phyloP scores from a whole-genome alignment of 805 yeast species.

The Lipomyces orientalis region DNA sequence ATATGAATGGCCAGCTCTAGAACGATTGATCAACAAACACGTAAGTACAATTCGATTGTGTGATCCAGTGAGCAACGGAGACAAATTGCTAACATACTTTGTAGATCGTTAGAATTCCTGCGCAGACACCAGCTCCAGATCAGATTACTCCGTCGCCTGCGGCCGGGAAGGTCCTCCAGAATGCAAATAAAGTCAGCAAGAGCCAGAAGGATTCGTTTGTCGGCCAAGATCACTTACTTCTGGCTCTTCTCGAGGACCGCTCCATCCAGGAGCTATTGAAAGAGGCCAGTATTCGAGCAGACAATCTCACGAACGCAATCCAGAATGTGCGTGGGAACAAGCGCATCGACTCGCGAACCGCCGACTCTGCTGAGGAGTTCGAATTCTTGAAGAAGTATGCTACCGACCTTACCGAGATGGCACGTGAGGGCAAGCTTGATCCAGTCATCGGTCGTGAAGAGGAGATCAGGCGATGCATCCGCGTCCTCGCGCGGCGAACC shows the following conservation, averaged over 20 bases:
- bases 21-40: constrained; percentile 73
- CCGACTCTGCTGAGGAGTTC: constrained; percentile 83
- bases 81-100: neutral
- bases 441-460: constrained; percentile 99
- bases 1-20: constrained; percentile 82
- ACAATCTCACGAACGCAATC: constrained; percentile 77
- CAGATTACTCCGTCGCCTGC: constrained; percentile 77
- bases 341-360: constrained; percentile 89
- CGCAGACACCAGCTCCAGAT: constrained; percentile 87
- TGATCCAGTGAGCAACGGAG: neutral
- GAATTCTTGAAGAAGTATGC: constrained; percentile 92
- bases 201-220: constrained; percentile 90
- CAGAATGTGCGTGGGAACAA: constrained; percentile 84
- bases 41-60: constrained; percentile 12
- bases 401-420: constrained; percentile 89
- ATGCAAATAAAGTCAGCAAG: constrained; percentile 76
- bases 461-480: constrained; percentile 92
- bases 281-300: constrained; percentile 69
- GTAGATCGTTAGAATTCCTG: constrained; percentile 82
- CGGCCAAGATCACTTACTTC: constrained; percentile 91
- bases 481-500: constrained; percentile 95
- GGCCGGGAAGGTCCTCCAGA: constrained; percentile 74
- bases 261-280: constrained; percentile 73
- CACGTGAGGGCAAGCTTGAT: constrained; percentile 91
- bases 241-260: constrained; percentile 82